Evolutionary conservation across 177 flowering plant genomes (phyloP), one percentile per base, ranked within the genome.

Genomic region (Telopea speciosissima): DNA sequence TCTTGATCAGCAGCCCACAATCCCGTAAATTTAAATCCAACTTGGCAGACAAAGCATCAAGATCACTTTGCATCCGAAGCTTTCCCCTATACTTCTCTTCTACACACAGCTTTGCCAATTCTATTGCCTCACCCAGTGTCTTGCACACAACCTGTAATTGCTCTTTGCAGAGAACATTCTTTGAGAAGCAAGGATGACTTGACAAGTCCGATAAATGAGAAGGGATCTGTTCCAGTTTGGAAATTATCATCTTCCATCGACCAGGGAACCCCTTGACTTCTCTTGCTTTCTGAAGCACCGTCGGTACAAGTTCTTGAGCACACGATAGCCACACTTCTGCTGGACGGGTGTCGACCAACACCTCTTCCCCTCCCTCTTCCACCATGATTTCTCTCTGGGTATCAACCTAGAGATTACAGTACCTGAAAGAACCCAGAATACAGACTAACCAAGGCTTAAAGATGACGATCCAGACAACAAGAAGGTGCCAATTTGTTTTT

Each of bases 51-150:
- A 94, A 69, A 1, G 97, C 81, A 74, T 92, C 97, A 11, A 94
- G 90, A 77, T 94, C 88, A 68, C 97, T 94, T 77, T 94, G 99
- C 97, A 90, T 90, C 79, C 79, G 82, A 65, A 94, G 92, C 85
- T 94, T 92, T 17, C 97, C 97, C 31, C 84, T 88, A 72, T 82
- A 89, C 66, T 79, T 94, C 75, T 87, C 93, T 58, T 75, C 74
- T 36, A 77, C 13, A 67, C 97, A 92, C 12, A 83, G 65, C 3
- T 89, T 90, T 0, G 89, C 93, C 76, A 89, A 81, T 71, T 83
- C 83, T 69, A 85, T 81, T 5, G 79, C 81, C 65, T 92, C 95
- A 4, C 73, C 73, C 72, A 90, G 69, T 0, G 93, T 89, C 77
- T 77, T 84, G 2, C 78, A 81, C 54, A 94, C 88, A 0, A 93